Conservation (phyloP, 345 rosid species). For the Erysimum cheiranthoides region DNA sequence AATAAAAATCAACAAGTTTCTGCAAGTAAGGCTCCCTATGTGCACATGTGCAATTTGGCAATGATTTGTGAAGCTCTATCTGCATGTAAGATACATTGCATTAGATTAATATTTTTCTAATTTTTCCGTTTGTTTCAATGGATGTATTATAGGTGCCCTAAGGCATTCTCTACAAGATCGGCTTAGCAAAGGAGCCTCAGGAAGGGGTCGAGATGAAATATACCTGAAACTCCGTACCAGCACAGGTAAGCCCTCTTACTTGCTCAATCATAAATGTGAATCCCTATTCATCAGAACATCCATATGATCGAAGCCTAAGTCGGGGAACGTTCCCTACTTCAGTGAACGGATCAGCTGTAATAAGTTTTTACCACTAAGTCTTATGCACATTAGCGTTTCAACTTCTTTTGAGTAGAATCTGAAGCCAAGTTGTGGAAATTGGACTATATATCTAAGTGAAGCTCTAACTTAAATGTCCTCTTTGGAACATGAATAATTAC, state of each 20-base stretch:
- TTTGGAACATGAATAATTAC: constrained; percentile 12
- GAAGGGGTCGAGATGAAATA: constrained; percentile 82
- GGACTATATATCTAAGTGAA: constrained; percentile 12
- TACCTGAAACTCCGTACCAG: constrained; percentile 90
- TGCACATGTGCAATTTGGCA: constrained; percentile 16
- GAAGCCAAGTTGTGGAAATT: constrained; percentile 11
- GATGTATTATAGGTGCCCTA: constrained; percentile 69
- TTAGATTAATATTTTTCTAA: neutral
- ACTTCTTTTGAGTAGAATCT: neutral
- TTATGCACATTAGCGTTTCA: constrained; percentile 16
- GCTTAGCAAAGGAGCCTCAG: constrained; percentile 83
- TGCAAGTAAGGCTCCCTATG: constrained; percentile 65
- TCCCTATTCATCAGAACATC: neutral
- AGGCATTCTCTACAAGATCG: constrained; percentile 94
- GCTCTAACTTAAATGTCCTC: constrained; percentile 17
- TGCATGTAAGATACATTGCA: constrained; percentile 17
- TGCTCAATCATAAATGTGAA: constrained; percentile 6
- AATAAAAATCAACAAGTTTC: constrained; percentile 86
- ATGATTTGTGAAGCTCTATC: constrained; percentile 2
- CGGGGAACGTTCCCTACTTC: constrained; percentile 7
- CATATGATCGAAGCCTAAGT: constrained; percentile 1
- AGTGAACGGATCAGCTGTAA: constrained; percentile 23
- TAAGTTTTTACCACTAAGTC: neutral
- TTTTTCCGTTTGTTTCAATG: constrained; percentile 10
- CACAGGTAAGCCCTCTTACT: constrained; percentile 62